Evolutionary conservation across 805 yeast genomes (phyloP).

Genomic region (Yamadazyma ubonensis): DNA sequence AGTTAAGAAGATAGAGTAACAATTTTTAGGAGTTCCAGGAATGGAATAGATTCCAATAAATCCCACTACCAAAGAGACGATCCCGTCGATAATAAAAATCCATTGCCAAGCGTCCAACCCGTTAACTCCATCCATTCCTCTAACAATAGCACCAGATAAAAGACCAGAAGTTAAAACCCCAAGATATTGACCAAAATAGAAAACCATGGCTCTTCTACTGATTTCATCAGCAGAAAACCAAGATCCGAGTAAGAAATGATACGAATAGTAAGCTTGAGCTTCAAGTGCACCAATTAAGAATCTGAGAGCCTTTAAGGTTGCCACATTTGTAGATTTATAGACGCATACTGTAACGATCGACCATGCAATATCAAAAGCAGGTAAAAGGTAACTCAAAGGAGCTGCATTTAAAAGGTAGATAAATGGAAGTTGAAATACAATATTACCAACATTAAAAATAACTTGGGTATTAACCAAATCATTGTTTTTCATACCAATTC

Average conservation of each 20-base stretch:
- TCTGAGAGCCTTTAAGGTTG: conserved; percentile 58
- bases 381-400: conserved; percentile 54
- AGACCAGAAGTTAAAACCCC: conserved; percentile 64
- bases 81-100: conserved; percentile 67
- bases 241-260: conserved; percentile 50
- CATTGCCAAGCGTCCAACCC: conserved; percentile 71
- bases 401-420: conserved; percentile 54
- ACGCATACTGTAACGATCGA: conserved; percentile 60
- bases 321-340: conserved; percentile 48
- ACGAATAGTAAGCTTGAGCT: conserved; percentile 48
- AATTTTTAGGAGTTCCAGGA: conserved; percentile 64
- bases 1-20: conserved; percentile 32
- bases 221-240: conserved; percentile 47
- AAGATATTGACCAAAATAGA: conserved; percentile 60
- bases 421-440: conserved; percentile 63
- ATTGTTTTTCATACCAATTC: conserved; percentile 56
- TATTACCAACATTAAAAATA: conserved; percentile 57
- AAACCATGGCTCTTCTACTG: conserved; percentile 59
- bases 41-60: conserved; percentile 52
- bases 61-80: conserved; percentile 58
- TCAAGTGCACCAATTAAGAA: conserved; percentile 71
- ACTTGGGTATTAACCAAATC: conserved; percentile 61
- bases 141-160: conserved; percentile 55
- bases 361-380: conserved; percentile 64
- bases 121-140: conserved; percentile 44